These are phyloP conservation scores for Cinnamomum micranthum DNA, from an alignment of 164 flowering plant genomes.

Conservation along the genomic window DNA sequence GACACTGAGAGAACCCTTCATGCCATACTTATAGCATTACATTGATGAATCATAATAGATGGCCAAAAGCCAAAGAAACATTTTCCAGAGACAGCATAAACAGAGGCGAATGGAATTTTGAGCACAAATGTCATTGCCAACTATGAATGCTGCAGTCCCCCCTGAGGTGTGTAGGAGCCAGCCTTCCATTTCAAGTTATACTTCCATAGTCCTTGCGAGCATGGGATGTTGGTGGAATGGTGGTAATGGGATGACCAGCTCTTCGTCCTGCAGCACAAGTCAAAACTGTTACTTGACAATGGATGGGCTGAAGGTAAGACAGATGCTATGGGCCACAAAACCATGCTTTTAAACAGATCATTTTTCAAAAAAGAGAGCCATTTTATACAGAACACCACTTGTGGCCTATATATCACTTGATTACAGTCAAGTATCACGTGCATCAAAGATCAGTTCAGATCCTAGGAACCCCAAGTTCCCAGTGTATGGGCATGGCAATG, in stretches of 20 bases:
- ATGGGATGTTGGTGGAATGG: constrained; percentile 58
- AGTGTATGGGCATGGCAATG: no score
- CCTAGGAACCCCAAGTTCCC: no score
- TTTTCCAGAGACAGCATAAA: constrained; percentile 22
- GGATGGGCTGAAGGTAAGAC: background rate
- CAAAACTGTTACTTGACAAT: constrained; percentile 9
- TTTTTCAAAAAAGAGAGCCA: background rate
- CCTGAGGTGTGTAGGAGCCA: constrained; percentile 5
- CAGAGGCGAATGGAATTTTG: constrained; percentile 19
- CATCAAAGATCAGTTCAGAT: background rate
- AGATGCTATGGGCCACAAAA: background rate
- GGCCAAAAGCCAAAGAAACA: constrained; percentile 14
- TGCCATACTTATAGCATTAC: constrained; percentile 32
- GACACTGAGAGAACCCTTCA: constrained; percentile 3
- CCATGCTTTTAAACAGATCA: background rate
- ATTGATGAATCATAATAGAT: constrained; percentile 44
- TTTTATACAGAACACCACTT: no score
- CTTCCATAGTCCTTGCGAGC: constrained; percentile 73
- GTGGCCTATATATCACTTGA: no score
- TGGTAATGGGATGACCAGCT: constrained; percentile 45
- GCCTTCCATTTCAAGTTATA: constrained; percentile 32
- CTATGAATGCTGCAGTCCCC: constrained; percentile 20
- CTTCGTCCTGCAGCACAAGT: constrained; percentile 57
- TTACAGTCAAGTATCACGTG: no score
- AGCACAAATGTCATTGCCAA: constrained; percentile 33